phyloP scores from a whole-genome alignment of 208 protist genomes.

The Acanthamoeba castellanii region DNA sequence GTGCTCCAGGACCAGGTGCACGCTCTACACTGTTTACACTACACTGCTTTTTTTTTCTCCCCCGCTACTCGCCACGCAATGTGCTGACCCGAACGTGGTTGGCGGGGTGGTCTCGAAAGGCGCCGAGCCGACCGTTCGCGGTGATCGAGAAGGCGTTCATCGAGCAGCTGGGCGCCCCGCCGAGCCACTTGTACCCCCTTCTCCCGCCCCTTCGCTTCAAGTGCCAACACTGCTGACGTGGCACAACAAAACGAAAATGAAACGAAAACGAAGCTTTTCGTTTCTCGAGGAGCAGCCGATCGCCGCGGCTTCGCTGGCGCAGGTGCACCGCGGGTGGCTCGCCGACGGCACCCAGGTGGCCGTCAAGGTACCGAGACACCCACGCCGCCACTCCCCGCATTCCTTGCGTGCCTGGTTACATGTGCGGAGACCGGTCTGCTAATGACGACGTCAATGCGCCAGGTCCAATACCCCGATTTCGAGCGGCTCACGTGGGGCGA shows the following conservation, averaged over 20 bases:
- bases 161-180: slow-evolving; percentile 80
- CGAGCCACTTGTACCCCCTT: slow-evolving; percentile 70
- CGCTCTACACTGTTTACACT: too few species aligned
- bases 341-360: slow-evolving; percentile 91
- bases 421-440: neutral
- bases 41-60: too few species aligned
- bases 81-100: too few species aligned
- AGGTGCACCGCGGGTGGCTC: slow-evolving; percentile 88
- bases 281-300: slow-evolving; percentile 93
- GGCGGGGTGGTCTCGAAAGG: neutral
- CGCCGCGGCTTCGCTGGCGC: slow-evolving; percentile 95
- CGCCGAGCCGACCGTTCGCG: slow-evolving; percentile 68
- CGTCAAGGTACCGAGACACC: slow-evolving; percentile 94
- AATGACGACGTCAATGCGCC: neutral
- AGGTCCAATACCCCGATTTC: slow-evolving; percentile 78
- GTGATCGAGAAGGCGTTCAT: slow-evolving; percentile 79
- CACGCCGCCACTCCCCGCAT: slow-evolving; percentile 85
- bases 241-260: too few species aligned
- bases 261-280: slow-evolving; percentile 85
- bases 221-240: neutral
- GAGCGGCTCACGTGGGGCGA: slow-evolving; percentile 55
- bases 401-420: too few species aligned
- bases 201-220: neutral
- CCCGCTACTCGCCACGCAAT: too few species aligned
- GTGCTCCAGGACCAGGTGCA: slow-evolving; percentile 86